Evolutionary conservation across 2,329 filamentous ascomycete genomes (phyloP).

Genomic region (Colletotrichum sp.): DNA sequence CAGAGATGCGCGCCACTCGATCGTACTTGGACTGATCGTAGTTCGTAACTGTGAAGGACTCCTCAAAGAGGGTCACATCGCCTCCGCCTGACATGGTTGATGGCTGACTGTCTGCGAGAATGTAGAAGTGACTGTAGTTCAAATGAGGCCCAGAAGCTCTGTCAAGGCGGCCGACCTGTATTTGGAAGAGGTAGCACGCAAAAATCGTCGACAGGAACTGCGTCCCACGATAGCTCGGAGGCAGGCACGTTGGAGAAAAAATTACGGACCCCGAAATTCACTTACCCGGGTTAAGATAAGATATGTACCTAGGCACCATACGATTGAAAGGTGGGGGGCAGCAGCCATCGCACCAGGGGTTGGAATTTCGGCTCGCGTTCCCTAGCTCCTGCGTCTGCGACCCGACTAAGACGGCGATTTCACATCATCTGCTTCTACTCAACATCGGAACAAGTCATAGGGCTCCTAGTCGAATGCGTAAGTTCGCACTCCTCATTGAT

Average conservation of each 20-base stretch:
- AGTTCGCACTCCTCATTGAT: background rate
- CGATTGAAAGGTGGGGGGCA: background rate
- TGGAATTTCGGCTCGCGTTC: background rate
- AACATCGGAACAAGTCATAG: background rate
- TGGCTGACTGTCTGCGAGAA: background rate
- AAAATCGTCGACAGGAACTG: background rate
- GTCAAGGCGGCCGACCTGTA: background rate
- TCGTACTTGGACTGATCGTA: slow-evolving; percentile 92
- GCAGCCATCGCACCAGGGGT: background rate
- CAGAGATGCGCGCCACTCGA: slow-evolving; percentile 85
- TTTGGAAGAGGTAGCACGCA: background rate
- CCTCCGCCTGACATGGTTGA: slow-evolving; percentile 62
- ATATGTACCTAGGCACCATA: background rate
- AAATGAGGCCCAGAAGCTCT: background rate
- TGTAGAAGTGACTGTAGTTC: background rate
- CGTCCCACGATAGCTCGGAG: background rate
- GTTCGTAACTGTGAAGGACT: slow-evolving; percentile 82
- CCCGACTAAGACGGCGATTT: background rate
- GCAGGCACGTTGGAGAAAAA: background rate
- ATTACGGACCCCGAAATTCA: background rate
- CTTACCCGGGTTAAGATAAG: background rate
- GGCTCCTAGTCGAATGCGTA: background rate
- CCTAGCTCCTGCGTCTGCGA: background rate
- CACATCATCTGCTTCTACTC: background rate
- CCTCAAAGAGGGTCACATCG: slow-evolving; percentile 93